Conservation (phyloP, 2,329 filamentous ascomycete genomes). For the Metarhizium brunneum region DNA sequence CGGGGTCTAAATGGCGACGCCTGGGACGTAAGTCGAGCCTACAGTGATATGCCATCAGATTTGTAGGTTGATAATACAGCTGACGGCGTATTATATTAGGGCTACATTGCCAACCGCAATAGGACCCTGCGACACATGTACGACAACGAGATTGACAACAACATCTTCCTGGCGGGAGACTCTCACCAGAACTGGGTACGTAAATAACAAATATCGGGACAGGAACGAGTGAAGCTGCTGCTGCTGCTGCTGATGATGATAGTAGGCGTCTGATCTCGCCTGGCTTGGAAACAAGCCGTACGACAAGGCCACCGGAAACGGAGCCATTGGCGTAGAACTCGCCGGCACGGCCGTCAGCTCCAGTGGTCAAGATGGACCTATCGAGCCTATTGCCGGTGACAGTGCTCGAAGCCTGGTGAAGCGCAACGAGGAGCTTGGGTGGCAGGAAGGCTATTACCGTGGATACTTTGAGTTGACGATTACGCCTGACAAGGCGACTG, state of each 20-base stretch:
- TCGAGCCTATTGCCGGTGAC: slow-evolving; percentile 42
- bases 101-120: slow-evolving; percentile 62
- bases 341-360: slow-evolving; percentile 59
- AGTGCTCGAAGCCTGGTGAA: slow-evolving; percentile 31
- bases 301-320: slow-evolving; percentile 40
- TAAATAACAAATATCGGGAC: background rate
- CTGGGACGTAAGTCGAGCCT: slow-evolving; percentile 22
- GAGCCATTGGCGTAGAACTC: slow-evolving; percentile 53
- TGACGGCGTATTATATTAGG: slow-evolving; percentile 23
- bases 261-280: slow-evolving; percentile 35
- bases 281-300: slow-evolving; percentile 48
- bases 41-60: too few species aligned
- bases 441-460: slow-evolving; percentile 65
- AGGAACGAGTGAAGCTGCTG: background rate
- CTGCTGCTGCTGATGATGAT: slow-evolving; percentile 13
- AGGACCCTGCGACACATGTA: slow-evolving; percentile 59
- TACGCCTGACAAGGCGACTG: slow-evolving; percentile 46
- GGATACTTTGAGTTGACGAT: slow-evolving; percentile 62
- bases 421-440: slow-evolving; percentile 57
- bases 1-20: slow-evolving; percentile 21
- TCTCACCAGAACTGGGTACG: slow-evolving; percentile 56
- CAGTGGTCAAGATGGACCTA: slow-evolving; percentile 47
- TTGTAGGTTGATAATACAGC: background rate
- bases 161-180: slow-evolving; percentile 64
- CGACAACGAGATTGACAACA: slow-evolving; percentile 61